Percentiles rank a stretch among this genome's conserved stretches.
These are phyloP conservation scores for Neophaeococcomyces mojaviensis DNA, from an alignment of 2,329 filamentous ascomycete genomes.

Conservation along the genomic window DNA sequence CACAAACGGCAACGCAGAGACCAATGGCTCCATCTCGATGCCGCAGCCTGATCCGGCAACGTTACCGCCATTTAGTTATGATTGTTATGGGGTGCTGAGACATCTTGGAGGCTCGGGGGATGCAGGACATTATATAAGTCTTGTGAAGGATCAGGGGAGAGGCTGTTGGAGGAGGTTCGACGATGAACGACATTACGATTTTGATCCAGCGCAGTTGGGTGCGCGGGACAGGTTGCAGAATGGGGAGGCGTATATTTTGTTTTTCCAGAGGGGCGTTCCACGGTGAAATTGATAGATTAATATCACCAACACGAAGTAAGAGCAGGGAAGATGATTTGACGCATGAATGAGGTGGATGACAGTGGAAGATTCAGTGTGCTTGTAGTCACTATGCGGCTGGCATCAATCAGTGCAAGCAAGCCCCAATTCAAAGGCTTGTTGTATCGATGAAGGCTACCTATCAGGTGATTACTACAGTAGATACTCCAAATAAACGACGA, in stretches of 20 bases:
- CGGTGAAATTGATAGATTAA: background rate
- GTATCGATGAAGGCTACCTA: too few species aligned
- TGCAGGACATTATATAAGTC: conserved; percentile 73
- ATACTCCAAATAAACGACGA: too few species aligned
- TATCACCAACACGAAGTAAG: too few species aligned
- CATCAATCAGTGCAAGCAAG: too few species aligned
- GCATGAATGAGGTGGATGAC: too few species aligned
- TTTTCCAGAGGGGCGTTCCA: conserved; percentile 45
- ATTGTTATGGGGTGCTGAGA: conserved; percentile 76
- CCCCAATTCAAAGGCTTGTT: too few species aligned
- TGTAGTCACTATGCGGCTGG: too few species aligned
- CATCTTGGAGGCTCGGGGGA: conserved; percentile 63
- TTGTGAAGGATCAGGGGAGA: conserved; percentile 54
- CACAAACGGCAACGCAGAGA: conserved; percentile 13
- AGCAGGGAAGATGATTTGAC: too few species aligned
- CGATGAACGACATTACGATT: conserved; percentile 49
- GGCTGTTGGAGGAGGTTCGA: conserved; percentile 56
- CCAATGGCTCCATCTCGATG: conserved; percentile 8
- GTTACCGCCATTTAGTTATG: conserved; percentile 61
- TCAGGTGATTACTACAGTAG: too few species aligned
- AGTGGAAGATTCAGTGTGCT: too few species aligned
- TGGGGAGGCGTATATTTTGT: conserved; percentile 58
- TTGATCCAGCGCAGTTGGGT: conserved; percentile 47
- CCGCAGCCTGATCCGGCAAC: conserved; percentile 26
- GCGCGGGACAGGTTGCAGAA: conserved; percentile 49